Evolutionary conservation across 139 green algal genomes (phyloP).

Genomic region (Chlorella sp.): DNA sequence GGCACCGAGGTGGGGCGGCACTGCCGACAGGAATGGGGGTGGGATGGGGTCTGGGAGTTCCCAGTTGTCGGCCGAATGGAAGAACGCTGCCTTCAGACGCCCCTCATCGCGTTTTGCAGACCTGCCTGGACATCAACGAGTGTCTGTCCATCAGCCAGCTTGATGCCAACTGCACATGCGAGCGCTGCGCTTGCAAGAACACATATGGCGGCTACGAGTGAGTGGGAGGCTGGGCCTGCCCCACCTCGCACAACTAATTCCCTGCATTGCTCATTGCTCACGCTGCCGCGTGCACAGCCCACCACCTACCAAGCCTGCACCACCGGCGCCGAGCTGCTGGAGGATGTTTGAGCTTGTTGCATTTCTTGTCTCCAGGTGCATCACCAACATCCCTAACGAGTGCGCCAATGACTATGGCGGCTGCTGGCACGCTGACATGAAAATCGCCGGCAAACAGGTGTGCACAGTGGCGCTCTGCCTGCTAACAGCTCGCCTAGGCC

Average conservation of each 20-base stretch:
- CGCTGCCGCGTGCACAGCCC: no score
- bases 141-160: slow-evolving; percentile 52
- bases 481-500: no score
- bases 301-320: no score
- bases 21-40: no score
- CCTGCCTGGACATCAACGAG: slow-evolving; percentile 82
- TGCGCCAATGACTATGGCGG: slow-evolving; percentile 61
- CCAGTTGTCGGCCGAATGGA: no score
- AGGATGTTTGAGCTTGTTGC: no score
- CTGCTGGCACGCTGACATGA: slow-evolving; percentile 59
- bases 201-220: slow-evolving; percentile 70
- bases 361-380: slow-evolving; percentile 52
- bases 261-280: not conserved
- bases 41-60: no score
- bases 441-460: no score
- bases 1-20: slow-evolving; percentile 33
- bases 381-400: slow-evolving; percentile 57
- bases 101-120: not conserved
- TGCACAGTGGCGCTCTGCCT: no score
- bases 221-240: slow-evolving; percentile 1
- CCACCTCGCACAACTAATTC: no score
- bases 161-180: slow-evolving; percentile 64
- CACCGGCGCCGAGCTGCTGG: no score
- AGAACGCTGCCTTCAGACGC: no score
- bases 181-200: slow-evolving; percentile 81